Conservation (phyloP, 169 alveolate genomes). For the Plasmodium berghei region DNA sequence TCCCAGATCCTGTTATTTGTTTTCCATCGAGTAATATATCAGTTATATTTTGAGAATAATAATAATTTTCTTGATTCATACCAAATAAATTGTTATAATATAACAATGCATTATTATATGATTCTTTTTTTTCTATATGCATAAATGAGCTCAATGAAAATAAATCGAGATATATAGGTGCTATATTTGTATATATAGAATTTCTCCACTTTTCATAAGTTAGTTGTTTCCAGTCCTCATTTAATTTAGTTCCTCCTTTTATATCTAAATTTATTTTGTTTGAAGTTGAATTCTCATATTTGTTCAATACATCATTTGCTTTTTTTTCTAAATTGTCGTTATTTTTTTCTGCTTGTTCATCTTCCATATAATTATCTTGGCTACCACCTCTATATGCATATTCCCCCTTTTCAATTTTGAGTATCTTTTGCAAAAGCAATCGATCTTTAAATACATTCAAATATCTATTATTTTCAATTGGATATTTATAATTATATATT, state of each 20-base stretch:
- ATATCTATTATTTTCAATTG: constrained; percentile 21
- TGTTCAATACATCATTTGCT: not conserved
- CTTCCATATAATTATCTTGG: not conserved
- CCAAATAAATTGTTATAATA: constrained; percentile 47
- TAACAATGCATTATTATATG: constrained; percentile 27
- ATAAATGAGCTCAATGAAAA: constrained; percentile 54
- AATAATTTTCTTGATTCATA: constrained; percentile 47
- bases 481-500: constrained; percentile 59
- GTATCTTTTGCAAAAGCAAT: constrained; percentile 6
- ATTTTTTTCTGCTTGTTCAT: not conserved
- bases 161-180: constrained; percentile 47
- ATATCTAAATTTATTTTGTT: constrained; percentile 11
- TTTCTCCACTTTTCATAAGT: constrained; percentile 52
- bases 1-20: constrained; percentile 58
- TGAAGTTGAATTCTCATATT: not conserved
- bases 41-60: constrained; percentile 35
- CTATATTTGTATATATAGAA: constrained; percentile 39
- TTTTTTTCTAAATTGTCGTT: not conserved
- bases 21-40: constrained; percentile 53
- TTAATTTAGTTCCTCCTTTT: constrained; percentile 33
- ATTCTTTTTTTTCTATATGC: constrained; percentile 45
- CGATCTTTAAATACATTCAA: constrained; percentile 35
- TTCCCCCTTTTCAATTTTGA: not conserved
- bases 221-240: constrained; percentile 30
- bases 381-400: not conserved